A percentile compares a stretch with the other conserved stretches of the same genome.
Evolutionary conservation across 305 asterid genomes (phyloP).

Genomic region (Andrographis paniculata): DNA sequence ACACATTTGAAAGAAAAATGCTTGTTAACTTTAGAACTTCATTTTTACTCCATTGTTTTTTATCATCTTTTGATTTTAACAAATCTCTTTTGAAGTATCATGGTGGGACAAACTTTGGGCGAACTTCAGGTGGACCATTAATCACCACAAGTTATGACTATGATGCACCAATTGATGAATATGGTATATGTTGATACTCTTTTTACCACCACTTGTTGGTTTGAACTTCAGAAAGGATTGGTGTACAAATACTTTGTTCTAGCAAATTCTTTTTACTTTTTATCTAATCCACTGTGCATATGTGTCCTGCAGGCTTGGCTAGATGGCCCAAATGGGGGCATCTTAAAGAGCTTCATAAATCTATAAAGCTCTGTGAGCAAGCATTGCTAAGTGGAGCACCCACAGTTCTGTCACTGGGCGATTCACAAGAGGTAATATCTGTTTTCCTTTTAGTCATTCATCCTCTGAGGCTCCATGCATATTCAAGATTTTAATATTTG

Average conservation of each 20-base stretch:
- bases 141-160: conserved; percentile 95
- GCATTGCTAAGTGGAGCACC: conserved; percentile 54
- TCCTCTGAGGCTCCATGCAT: not conserved
- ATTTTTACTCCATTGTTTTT: conserved; percentile 12
- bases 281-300: not conserved
- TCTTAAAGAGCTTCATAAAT: conserved; percentile 83
- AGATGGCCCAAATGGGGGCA: conserved; percentile 93
- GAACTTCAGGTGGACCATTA: conserved; percentile 97
- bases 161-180: conserved; percentile 96
- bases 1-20: conserved; percentile 9
- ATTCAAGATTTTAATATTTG: conserved; percentile 7
- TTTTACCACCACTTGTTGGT: conserved; percentile 11
- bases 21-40: conserved; percentile 1
- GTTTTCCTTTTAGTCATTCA: conserved; percentile 10
- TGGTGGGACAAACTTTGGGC: conserved; percentile 98
- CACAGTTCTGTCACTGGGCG: conserved; percentile 47
- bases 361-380: conserved; percentile 68
- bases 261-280: conserved; percentile 15
- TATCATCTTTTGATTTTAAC: not conserved
- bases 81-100: conserved; percentile 55
- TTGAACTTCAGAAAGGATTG: conserved; percentile 12
- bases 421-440: conserved; percentile 64
- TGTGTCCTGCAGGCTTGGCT: conserved; percentile 59
- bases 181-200: conserved; percentile 36
- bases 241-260: conserved; percentile 10